A percentile compares a stretch with the other conserved stretches of the same genome.
Evolutionary conservation across 352 stramenopile species (phyloP).

Genomic region (Globisporangium nagaii): DNA sequence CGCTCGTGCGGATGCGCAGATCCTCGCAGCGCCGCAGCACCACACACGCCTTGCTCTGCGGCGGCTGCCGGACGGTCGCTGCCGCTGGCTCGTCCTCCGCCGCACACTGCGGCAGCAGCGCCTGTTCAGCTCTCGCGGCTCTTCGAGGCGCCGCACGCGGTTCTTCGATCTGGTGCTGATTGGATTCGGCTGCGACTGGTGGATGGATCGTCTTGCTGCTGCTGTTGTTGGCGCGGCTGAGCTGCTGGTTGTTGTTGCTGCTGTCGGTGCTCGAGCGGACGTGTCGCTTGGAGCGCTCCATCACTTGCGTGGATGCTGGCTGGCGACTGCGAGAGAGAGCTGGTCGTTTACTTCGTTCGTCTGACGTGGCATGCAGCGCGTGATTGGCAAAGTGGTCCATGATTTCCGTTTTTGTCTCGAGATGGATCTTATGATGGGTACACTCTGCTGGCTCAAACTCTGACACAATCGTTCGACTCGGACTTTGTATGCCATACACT

Average conservation of each 20-base stretch:
- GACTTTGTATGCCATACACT: no score
- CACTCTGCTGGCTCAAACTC: neutral
- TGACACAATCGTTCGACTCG: neutral
- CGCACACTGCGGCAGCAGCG: neutral
- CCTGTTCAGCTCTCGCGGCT: neutral
- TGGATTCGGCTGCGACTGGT: neutral
- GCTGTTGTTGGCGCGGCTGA: neutral
- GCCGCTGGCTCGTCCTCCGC: neutral
- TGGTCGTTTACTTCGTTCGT: no score
- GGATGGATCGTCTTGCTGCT: neutral
- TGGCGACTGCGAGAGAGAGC: no score
- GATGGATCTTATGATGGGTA: slow-evolving; percentile 4
- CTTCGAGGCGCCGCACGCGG: neutral
- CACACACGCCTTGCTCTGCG: slow-evolving; percentile 7
- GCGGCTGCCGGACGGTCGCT: neutral
- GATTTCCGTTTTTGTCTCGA: slow-evolving; percentile 8
- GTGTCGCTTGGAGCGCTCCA: no score
- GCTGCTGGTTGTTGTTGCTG: neutral
- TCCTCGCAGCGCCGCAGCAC: slow-evolving; percentile 69
- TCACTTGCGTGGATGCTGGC: no score
- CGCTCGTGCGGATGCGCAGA: slow-evolving; percentile 56
- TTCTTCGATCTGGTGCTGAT: slow-evolving; percentile 1
- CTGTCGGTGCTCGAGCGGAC: no score
- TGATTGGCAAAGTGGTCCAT: no score
- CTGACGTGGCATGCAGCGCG: no score